phyloP scores from a whole-genome alignment of 202 grass and related monocot genomes.

The Brachypodium distachyon region DNA sequence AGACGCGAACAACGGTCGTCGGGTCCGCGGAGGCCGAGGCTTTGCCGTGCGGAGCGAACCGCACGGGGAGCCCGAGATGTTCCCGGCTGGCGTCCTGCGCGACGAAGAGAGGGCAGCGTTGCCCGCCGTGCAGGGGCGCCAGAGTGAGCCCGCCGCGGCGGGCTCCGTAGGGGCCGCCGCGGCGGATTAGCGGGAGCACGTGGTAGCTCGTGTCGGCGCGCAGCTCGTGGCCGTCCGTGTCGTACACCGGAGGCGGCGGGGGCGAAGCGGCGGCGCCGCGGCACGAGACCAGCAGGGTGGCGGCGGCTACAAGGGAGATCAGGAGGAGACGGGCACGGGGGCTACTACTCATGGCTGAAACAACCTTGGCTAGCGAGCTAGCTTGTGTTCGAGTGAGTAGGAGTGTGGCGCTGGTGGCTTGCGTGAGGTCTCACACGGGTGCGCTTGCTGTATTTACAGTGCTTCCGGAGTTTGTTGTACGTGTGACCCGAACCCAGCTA shows the following conservation, averaged over 20 bases:
- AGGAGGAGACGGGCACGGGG: background rate
- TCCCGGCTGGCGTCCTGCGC: slow-evolving; percentile 30
- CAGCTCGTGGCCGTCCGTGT: slow-evolving; percentile 44
- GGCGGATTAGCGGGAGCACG: slow-evolving; percentile 28
- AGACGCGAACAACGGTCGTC: slow-evolving; percentile 28
- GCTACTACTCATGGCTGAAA: background rate
- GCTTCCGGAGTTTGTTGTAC: background rate
- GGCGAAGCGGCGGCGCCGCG: slow-evolving; percentile 1
- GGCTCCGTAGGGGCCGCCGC: no score
- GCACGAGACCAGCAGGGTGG: background rate
- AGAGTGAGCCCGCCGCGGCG: slow-evolving; percentile 51
- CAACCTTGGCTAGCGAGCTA: background rate
- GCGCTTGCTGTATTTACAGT: background rate
- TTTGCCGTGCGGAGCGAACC: background rate
- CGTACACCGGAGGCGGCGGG: slow-evolving; percentile 25
- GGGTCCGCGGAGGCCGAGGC: background rate
- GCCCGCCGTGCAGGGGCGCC: background rate
- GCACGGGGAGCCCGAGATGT: slow-evolving; percentile 24
- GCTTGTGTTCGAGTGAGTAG: background rate
- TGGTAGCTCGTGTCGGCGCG: slow-evolving; percentile 37
- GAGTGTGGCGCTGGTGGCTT: background rate
- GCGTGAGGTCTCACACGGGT: background rate
- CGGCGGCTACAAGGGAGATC: slow-evolving; percentile 3
- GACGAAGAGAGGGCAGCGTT: slow-evolving; percentile 52
- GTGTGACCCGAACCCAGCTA: background rate